Percentiles rank a stretch among this genome's conserved stretches.
phyloP scores from a whole-genome alignment of 2,329 filamentous ascomycete species.

The Trichophyton simii region DNA sequence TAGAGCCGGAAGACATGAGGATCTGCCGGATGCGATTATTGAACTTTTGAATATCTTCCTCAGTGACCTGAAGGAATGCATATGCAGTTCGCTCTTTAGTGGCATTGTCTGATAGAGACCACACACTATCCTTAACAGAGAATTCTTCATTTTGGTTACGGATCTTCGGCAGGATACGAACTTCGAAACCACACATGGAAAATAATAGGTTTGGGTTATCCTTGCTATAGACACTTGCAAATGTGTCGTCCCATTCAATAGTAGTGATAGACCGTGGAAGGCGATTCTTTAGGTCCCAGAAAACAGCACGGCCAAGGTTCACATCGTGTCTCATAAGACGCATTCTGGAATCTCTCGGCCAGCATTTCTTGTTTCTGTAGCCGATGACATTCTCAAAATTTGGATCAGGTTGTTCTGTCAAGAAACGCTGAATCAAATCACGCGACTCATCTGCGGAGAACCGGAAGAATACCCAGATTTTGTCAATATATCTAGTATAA shows the following conservation, averaged over 20 bases:
- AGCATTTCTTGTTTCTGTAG: slow-evolving; percentile 99
- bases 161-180: slow-evolving; percentile 88
- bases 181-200: slow-evolving; percentile 96
- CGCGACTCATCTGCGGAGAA: slow-evolving; percentile 90
- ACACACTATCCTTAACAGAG: slow-evolving; percentile 93
- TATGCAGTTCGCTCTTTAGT: slow-evolving; percentile 95
- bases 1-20: slow-evolving; percentile 97
- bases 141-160: slow-evolving; percentile 95
- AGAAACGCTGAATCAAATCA: slow-evolving; percentile 90
- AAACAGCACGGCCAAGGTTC: slow-evolving; percentile 90
- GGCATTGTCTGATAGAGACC: slow-evolving; percentile 91
- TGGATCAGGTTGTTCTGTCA: slow-evolving; percentile 95
- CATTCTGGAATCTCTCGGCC: slow-evolving; percentile 96
- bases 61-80: slow-evolving; percentile 93
- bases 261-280: slow-evolving; percentile 89
- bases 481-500: slow-evolving; percentile 97
- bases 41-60: slow-evolving; percentile 97
- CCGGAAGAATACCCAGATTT: slow-evolving; percentile 94
- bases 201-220: slow-evolving; percentile 96
- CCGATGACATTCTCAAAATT: slow-evolving; percentile 99
- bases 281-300: slow-evolving; percentile 98
- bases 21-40: slow-evolving; percentile 98
- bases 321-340: slow-evolving; percentile 97
- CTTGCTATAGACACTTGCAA: slow-evolving; percentile 92
- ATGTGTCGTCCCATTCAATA: slow-evolving; percentile 98